phyloP scores from a whole-genome alignment of 1,284 basidiomycete genomes.

The Thecaphora thlaspeos region DNA sequence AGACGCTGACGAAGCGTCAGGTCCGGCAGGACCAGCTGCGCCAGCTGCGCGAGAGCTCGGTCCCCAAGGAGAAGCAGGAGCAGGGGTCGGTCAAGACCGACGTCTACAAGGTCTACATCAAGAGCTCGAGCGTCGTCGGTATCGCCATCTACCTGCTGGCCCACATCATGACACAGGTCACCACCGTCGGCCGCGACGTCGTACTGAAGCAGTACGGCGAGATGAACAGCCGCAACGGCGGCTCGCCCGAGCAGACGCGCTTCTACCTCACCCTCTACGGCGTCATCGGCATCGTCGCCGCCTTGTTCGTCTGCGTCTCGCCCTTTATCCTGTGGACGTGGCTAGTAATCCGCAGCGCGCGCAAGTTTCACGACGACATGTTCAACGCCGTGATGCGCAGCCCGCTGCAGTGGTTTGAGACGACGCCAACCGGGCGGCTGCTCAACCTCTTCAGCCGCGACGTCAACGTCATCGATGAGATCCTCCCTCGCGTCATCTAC shows the following conservation, averaged over 20 bases:
- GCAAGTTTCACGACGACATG: conserved; percentile 60
- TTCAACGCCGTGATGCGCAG: conserved; percentile 84
- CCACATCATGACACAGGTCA: no score
- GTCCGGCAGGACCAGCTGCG: conserved; percentile 58
- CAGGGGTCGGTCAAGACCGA: conserved; percentile 37
- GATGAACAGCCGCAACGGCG: conserved; percentile 63
- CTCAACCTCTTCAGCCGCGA: conserved; percentile 57
- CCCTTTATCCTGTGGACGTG: conserved; percentile 39
- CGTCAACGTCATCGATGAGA: conserved; percentile 56
- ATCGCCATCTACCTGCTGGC: no score
- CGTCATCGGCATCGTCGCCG: conserved; percentile 58
- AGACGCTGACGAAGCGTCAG: conserved; percentile 37
- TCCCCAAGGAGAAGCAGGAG: conserved; percentile 52
- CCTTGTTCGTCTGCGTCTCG: conserved; percentile 41
- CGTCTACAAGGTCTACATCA: conserved; percentile 50
- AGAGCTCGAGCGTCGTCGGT: not conserved
- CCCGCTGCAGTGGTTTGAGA: conserved; percentile 58
- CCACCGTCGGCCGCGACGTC: no score
- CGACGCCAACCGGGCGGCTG: conserved; percentile 54
- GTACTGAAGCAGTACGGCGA: conserved; percentile 6
- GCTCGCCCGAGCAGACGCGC: conserved; percentile 59
- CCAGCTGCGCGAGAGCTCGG: conserved; percentile 25
- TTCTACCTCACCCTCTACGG: conserved; percentile 51
- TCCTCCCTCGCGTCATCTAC: conserved; percentile 40
- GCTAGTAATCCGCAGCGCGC: conserved; percentile 46